These are phyloP conservation scores for Ilyonectria robusta DNA, from an alignment of 2,329 filamentous ascomycete species.

Conservation along the genomic window DNA sequence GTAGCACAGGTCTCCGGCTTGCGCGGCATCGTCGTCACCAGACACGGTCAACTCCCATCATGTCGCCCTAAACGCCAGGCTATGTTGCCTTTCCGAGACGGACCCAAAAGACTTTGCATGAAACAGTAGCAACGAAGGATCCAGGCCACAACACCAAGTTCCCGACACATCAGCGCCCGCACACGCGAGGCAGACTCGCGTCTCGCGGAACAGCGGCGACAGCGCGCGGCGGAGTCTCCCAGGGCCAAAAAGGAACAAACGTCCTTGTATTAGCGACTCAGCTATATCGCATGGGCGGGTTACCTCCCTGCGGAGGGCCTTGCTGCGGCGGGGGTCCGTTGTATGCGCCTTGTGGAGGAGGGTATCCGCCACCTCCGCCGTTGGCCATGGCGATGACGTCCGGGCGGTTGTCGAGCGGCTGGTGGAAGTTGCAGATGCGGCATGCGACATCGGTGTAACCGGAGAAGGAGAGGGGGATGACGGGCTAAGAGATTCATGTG, in stretches of 20 bases:
- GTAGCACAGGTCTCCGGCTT: constrained; percentile 5
- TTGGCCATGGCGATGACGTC: constrained; percentile 69
- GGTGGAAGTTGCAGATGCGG: constrained; percentile 82
- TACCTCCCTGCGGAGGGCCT: constrained; percentile 49
- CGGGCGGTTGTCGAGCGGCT: constrained; percentile 72
- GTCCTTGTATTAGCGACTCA: constrained; percentile 26
- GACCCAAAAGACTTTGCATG: constrained; percentile 19
- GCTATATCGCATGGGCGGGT: constrained; percentile 50
- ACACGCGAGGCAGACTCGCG: constrained; percentile 10
- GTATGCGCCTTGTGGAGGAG: constrained; percentile 50
- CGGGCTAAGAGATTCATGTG: constrained; percentile 26
- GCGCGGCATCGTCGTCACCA: constrained; percentile 18
- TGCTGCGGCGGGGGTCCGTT: constrained; percentile 50
- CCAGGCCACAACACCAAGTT: not conserved
- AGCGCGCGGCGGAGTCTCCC: constrained; percentile 3
- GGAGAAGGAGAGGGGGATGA: constrained; percentile 79
- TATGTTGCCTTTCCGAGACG: constrained; percentile 30
- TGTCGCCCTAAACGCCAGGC: constrained; percentile 29
- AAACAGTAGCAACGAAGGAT: constrained; percentile 7
- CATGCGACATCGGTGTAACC: constrained; percentile 80
- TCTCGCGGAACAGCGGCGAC: constrained; percentile 2
- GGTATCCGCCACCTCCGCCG: constrained; percentile 51
- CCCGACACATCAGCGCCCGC: constrained; percentile 15
- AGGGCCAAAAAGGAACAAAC: not conserved
- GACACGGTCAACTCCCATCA: constrained; percentile 3